Conservation (phyloP, 164 flowering plant species). For the Taxillus chinensis region DNA sequence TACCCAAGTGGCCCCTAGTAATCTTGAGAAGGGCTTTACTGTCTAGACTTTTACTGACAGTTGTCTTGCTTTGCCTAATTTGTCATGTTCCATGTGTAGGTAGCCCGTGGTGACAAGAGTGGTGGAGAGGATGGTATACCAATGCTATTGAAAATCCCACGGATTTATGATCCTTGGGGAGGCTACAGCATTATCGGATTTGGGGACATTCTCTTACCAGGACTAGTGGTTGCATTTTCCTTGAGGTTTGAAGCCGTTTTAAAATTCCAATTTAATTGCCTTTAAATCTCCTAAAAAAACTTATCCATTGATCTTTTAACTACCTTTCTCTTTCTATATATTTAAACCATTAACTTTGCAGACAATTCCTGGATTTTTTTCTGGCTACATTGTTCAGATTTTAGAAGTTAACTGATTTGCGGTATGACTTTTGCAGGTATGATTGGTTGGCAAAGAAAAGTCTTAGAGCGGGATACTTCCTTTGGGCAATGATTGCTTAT, state of each 20-base stretch:
- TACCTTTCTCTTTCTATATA: neutral
- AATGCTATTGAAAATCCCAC: constrained; percentile 90
- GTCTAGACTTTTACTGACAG: neutral
- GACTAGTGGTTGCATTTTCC: constrained; percentile 76
- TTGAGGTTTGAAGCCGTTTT: constrained; percentile 39
- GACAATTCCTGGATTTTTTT: neutral
- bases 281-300: neutral
- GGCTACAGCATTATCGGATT: constrained; percentile 97
- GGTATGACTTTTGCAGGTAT: constrained; percentile 38
- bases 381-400: neutral
- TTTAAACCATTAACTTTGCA: too few species aligned
- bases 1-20: too few species aligned
- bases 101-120: constrained; percentile 93
- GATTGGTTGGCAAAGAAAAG: constrained; percentile 87
- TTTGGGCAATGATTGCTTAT: constrained; percentile 91
- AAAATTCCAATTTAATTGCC: neutral
- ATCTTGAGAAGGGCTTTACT: neutral
- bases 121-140: constrained; percentile 99
- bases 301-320: neutral
- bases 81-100: constrained; percentile 31
- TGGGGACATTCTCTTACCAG: constrained; percentile 95
- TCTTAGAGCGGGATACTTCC: constrained; percentile 72
- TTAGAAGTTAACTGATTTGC: neutral
- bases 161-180: constrained; percentile 99
- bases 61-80: neutral